Conservation (phyloP, 306 rosid genomes). For the Calophaca sinica region DNA sequence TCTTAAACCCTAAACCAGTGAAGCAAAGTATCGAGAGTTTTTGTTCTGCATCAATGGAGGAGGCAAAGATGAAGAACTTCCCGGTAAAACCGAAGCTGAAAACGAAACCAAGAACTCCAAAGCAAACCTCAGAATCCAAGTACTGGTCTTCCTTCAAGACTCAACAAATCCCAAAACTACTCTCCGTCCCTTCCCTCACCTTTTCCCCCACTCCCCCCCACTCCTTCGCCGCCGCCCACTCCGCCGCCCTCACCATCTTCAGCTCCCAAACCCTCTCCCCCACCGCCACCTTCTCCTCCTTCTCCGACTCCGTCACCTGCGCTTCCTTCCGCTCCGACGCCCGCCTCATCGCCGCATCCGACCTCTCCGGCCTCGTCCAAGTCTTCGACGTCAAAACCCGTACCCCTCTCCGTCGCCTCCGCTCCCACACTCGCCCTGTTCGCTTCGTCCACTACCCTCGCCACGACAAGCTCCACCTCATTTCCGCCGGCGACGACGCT, state of each 20-base stretch:
- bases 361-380: slow-evolving; percentile 81
- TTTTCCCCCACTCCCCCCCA: slow-evolving; percentile 69
- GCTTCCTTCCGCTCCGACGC: slow-evolving; percentile 83
- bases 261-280: slow-evolving; percentile 58
- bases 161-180: slow-evolving; percentile 64
- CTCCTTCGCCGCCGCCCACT: slow-evolving; percentile 73
- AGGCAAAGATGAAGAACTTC: slow-evolving; percentile 50
- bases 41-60: slow-evolving; percentile 60
- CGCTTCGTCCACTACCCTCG: slow-evolving; percentile 72
- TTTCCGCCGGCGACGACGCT: slow-evolving; percentile 93
- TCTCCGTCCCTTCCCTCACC: slow-evolving; percentile 67
- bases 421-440: slow-evolving; percentile 80
- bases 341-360: slow-evolving; percentile 81
- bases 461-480: slow-evolving; percentile 73
- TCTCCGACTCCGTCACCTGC: slow-evolving; percentile 70
- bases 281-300: slow-evolving; percentile 63
- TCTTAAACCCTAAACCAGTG: slow-evolving; percentile 48
- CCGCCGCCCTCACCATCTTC: slow-evolving; percentile 69
- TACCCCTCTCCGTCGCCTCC: slow-evolving; percentile 67
- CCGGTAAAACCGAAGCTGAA: slow-evolving; percentile 74
- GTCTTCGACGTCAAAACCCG: slow-evolving; percentile 71
- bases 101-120: slow-evolving; percentile 68
- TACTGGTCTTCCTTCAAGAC: slow-evolving; percentile 90
- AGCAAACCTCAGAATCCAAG: slow-evolving; percentile 70
- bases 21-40: too few relatives aligned